Conservation (phyloP, 2,329 filamentous ascomycete species). For the Aspergillus tamarii region DNA sequence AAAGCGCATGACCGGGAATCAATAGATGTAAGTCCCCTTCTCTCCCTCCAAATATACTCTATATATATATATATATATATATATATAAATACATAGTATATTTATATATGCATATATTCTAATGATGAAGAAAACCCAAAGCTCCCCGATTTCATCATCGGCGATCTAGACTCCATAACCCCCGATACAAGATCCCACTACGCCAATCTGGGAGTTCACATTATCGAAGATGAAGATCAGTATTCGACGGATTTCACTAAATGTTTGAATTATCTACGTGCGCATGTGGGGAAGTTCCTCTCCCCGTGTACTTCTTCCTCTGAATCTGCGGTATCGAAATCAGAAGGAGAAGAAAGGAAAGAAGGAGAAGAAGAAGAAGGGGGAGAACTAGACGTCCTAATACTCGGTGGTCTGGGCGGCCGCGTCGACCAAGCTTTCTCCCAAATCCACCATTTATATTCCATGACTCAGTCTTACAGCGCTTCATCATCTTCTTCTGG, state of each 20-base stretch:
- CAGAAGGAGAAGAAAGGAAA: conserved; percentile 4
- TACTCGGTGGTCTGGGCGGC: conserved; percentile 82
- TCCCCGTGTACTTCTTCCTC: neutral
- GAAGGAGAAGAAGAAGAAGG: conserved; percentile 1
- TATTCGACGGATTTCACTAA: conserved; percentile 92
- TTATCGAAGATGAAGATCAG: conserved; percentile 77
- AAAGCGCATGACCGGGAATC: conserved; percentile 32
- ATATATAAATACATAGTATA: no score
- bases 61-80: conserved; percentile 7
- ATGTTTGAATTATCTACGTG: conserved; percentile 65
- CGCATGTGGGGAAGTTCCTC: conserved; percentile 31
- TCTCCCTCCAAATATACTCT: conserved; percentile 11
- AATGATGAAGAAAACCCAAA: conserved; percentile 25
- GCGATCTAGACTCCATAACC: conserved; percentile 84
- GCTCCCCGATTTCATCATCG: conserved; percentile 74
- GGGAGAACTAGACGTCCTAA: conserved; percentile 65
- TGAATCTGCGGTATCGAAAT: conserved; percentile 10
- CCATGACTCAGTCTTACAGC: conserved; percentile 41
- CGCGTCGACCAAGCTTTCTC: conserved; percentile 91
- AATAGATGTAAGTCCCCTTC: conserved; percentile 33
- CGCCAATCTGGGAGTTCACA: conserved; percentile 58
- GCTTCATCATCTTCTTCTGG: neutral
- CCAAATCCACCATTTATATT: conserved; percentile 80
- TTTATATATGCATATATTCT: no score
- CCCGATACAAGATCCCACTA: conserved; percentile 69